Conservation (phyloP, 352 stramenopile genomes). For the Nothophytophthora sp. region DNA sequence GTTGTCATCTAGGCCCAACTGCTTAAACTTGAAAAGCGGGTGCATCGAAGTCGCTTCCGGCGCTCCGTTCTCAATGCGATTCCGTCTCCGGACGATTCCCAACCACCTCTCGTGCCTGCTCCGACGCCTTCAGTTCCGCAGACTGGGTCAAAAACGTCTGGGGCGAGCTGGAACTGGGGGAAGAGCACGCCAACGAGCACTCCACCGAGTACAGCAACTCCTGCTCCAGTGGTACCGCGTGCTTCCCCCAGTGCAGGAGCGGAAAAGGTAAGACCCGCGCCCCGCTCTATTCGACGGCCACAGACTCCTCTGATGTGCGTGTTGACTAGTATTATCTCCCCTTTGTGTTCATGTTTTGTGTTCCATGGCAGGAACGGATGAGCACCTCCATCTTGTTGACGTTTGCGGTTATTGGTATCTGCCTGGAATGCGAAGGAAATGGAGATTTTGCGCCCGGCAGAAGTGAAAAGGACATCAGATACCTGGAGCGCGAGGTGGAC, state of each 20-base stretch:
- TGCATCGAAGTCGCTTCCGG: slow-evolving; percentile 55
- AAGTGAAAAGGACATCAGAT: slow-evolving; percentile 28
- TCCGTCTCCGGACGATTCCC: slow-evolving; percentile 6
- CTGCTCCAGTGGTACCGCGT: not conserved
- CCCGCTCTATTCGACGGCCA: not conserved
- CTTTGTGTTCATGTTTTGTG: not conserved
- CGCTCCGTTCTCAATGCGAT: slow-evolving; percentile 23
- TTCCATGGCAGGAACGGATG: slow-evolving; percentile 14
- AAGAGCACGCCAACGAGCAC: not conserved
- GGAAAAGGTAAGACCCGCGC: slow-evolving; percentile 22
- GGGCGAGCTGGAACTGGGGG: slow-evolving; percentile 27
- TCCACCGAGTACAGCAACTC: not conserved
- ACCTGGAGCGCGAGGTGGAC: slow-evolving; percentile 64
- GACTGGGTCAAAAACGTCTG: slow-evolving; percentile 1
- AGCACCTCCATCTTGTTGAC: slow-evolving; percentile 27
- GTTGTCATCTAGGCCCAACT: slow-evolving; percentile 37
- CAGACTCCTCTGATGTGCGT: not conserved
- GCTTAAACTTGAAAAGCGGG: slow-evolving; percentile 59
- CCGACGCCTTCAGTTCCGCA: not conserved
- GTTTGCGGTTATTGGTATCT: slow-evolving; percentile 31
- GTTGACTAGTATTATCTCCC: not conserved
- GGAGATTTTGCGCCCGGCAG: slow-evolving; percentile 9
- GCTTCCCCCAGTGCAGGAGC: not conserved
- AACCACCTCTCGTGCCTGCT: slow-evolving; percentile 4
- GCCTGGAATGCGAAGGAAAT: slow-evolving; percentile 31